A percentile compares a stretch with the other conserved stretches of the same genome.
These are phyloP conservation scores for Collybia mongolica DNA, from an alignment of 768 basidiomycete species.

Conservation along the genomic window DNA sequence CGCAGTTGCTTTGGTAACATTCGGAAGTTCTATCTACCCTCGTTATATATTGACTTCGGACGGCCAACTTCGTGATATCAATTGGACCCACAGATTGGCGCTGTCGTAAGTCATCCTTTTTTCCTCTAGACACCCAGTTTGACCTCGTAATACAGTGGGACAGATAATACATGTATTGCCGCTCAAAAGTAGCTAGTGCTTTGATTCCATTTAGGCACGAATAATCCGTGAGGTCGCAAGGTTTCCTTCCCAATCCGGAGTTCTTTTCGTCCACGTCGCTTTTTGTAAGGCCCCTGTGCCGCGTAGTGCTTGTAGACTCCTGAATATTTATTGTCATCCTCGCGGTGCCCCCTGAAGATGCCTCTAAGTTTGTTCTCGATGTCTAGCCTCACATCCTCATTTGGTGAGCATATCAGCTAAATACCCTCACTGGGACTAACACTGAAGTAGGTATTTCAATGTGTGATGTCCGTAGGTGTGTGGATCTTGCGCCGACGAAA, in stretches of 20 bases:
- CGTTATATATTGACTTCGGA: not conserved
- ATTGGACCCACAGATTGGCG: slow-evolving; percentile 20
- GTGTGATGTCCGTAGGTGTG: slow-evolving; percentile 25
- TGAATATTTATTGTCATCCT: slow-evolving; percentile 42
- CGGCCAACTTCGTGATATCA: no score
- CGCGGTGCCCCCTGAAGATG: slow-evolving; percentile 32
- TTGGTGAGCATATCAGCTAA: slow-evolving; percentile 26
- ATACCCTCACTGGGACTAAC: slow-evolving; percentile 21
- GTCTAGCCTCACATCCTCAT: slow-evolving; percentile 36
- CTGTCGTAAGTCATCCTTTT: slow-evolving; percentile 20
- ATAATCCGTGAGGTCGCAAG: slow-evolving; percentile 53
- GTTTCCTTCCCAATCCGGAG: slow-evolving; percentile 44
- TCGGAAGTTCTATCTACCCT: slow-evolving; percentile 17
- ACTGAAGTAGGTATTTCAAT: slow-evolving; percentile 26
- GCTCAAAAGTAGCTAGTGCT: no score
- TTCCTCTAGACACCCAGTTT: not conserved
- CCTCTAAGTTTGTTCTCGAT: slow-evolving; percentile 38
- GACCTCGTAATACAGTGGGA: slow-evolving; percentile 24
- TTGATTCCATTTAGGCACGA: slow-evolving; percentile 27
- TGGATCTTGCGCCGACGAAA: slow-evolving; percentile 29
- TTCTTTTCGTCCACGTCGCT: slow-evolving; percentile 49
- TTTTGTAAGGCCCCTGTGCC: slow-evolving; percentile 46
- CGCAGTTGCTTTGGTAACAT: slow-evolving; percentile 37
- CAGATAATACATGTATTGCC: slow-evolving; percentile 14
- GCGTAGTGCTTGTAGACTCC: slow-evolving; percentile 36